Evolutionary conservation across 2,329 filamentous ascomycete species (phyloP).

Genomic region (Paecilomyces dactylethromorphus): DNA sequence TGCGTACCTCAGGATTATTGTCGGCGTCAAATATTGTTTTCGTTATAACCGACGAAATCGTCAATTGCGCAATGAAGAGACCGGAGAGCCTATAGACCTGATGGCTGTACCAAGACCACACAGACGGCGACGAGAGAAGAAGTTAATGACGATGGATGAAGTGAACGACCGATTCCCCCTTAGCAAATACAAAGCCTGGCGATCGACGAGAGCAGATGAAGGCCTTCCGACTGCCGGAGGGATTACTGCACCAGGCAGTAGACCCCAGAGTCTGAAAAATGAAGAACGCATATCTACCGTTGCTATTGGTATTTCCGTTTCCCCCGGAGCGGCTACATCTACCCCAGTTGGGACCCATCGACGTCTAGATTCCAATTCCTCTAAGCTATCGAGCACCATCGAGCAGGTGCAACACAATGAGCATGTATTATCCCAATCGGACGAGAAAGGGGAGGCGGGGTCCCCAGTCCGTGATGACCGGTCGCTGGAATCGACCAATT

Average conservation of each 20-base stretch:
- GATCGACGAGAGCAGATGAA: constrained; percentile 71
- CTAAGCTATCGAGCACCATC: constrained; percentile 9
- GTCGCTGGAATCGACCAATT: constrained; percentile 17
- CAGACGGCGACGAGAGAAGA: constrained; percentile 87
- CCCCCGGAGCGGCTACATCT: constrained; percentile 15
- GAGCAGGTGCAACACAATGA: constrained; percentile 10
- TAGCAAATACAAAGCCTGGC: constrained; percentile 95
- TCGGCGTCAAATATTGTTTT: constrained; percentile 99
- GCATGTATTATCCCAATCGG: constrained; percentile 3
- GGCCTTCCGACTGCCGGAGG: constrained; percentile 80
- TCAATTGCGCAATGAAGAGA: constrained; percentile 65
- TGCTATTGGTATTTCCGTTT: constrained; percentile 15
- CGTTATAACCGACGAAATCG: constrained; percentile 94
- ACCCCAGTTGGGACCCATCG: constrained; percentile 15
- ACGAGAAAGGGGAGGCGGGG: constrained; percentile 12
- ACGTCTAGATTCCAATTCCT: constrained; percentile 8
- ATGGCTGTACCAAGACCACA: constrained; percentile 79
- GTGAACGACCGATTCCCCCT: constrained; percentile 96
- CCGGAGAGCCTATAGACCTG: constrained; percentile 83
- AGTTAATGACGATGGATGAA: constrained; percentile 97
- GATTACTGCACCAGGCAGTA: constrained; percentile 64
- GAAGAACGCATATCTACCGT: constrained; percentile 42
- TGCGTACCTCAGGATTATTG: constrained; percentile 75
- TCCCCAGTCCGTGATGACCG: constrained; percentile 6
- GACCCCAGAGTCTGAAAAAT: constrained; percentile 66